Base-by-base conservation (phyloP, 176 grass and related monocot genomes). In the Rhipidocladum racemiflorum region DNA sequence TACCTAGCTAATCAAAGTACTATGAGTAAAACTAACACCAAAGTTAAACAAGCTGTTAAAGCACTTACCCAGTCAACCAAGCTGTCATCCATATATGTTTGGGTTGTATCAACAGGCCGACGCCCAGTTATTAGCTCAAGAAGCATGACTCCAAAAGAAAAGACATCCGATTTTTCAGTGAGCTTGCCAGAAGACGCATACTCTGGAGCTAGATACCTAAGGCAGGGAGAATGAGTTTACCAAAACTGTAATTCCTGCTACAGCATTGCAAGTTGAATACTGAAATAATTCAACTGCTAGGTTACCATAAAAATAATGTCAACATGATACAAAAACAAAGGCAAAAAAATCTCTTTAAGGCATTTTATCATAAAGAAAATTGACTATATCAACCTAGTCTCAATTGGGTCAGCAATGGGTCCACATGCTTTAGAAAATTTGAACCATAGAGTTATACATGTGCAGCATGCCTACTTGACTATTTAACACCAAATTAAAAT, bases 181-280 rank as follows among this genome's bases (percentile, higher is more conserved):
- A 99, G 91, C 81, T 99, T 99, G 61, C 97, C 93, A 40, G 97
- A 99, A 85, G 97, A 86, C 3, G 97, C 97, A 85, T 99, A 99
- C 67, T 99, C 97, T 44, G 97, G 97, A 56, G 97, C 97, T 86
- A 99, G 83, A 91, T 99, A 99, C 74, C 97, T 99, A 76, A 79
- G 59, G 42, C 40, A n/a, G n/a, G n/a, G 59, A 83, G 30, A 27
- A 78, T 66, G 53, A 40, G 12, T 12, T 83, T 40, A 86, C 32
- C 25, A 79, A 67, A 49, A 5, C 7, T 42, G 15, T 36, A 73
- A 59, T 72, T 82, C 25, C 71, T 40, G 36, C 7, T 49, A 38
- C 2, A 69, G 23, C 30, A 65, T 9, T 49, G 38, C 2, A 68
- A 65, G 51, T 51, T 72, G 12, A 74, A 60, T 35, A 61, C 17